Conservation (phyloP, 2,329 filamentous ascomycete species). For the Diaporthe sp. region DNA sequence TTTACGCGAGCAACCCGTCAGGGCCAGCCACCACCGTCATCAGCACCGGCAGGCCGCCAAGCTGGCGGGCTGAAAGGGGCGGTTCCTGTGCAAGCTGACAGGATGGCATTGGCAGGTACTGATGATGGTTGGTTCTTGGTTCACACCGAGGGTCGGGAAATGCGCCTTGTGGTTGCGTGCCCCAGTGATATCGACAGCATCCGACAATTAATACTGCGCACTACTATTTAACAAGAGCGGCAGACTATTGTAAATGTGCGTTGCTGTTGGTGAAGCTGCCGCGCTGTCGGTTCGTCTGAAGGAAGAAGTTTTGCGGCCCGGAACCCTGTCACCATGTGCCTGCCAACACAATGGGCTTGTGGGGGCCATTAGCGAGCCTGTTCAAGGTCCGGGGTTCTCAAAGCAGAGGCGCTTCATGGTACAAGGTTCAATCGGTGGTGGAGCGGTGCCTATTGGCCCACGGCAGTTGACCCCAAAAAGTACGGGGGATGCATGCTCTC, state of each 20-base stretch:
- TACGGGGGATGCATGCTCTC: constrained; percentile 16
- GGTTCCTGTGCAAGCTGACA: background rate
- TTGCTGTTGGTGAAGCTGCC: background rate
- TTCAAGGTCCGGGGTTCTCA: background rate
- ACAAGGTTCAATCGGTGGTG: background rate
- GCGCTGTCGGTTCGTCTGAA: constrained; percentile 11
- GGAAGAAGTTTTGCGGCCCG: background rate
- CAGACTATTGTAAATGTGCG: background rate
- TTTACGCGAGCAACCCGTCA: background rate
- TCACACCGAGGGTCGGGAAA: too few species aligned
- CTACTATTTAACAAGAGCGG: background rate
- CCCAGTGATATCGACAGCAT: background rate
- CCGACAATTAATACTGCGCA: background rate
- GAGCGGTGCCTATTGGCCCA: constrained; percentile 6
- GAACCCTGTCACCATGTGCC: constrained; percentile 21
- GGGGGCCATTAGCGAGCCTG: background rate
- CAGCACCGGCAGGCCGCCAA: background rate
- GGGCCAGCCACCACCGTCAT: background rate
- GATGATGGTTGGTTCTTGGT: too few species aligned
- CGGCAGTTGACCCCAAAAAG: constrained; percentile 21
- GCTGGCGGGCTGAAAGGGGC: background rate
- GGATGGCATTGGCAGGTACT: background rate
- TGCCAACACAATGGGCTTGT: background rate
- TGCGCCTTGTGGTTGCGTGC: background rate
- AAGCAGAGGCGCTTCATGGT: background rate